Evolutionary conservation across 208 protist species (phyloP), one percentile per base, ranked within the genome.

Genomic region (Trypanosoma boissoni): DNA sequence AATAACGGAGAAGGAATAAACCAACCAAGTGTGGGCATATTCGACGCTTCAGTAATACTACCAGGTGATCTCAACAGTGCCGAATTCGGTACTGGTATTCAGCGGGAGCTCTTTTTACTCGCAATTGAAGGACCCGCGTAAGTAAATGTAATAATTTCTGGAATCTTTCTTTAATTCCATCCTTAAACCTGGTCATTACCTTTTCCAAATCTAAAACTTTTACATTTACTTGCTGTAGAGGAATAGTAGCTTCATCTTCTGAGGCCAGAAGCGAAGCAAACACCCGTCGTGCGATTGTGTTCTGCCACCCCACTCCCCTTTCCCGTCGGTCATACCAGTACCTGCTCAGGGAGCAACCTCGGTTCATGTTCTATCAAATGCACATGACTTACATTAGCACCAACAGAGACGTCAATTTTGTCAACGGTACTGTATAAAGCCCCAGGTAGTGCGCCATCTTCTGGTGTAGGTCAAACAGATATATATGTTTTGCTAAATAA

Each of bases 241-340:
- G 3, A 52, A 52, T 52, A 32, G n/a, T 1, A 34, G 26, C 4
- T 32, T 52, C 46, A 18, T 52, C 46, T 12, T 52, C 46, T 34
- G 46, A 52, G 7, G 46, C 46, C 12, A 52, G 14, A 1, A 18
- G 46, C 5, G 46, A 34, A n/a, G 14, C 2, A 3, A 20, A 27
- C 46, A 1, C 10, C 1, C 46, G 24, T 29, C 46, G 20, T 34
- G 3, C 32, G 3, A 52, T 52, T 2, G 46, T 52, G n/a, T 4
- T 18, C 1, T 1, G 26, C 3, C 46, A 5, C 1, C 18, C 32
- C 21, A n/a, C n/a, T n/a, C n/a, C n/a, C n/a, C n/a, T n/a, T n/a
- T n/a, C 5, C 5, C 16, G 12, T 14, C 26, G 23, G 34, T 12
- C 34, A 39, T 12, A 16, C 10, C 1, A 8, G 1, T 1, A 32